A percentile compares a stretch with the other conserved stretches of the same genome.
Conservation (phyloP, 2,329 filamentous ascomycete genomes). For the Sordariomycetes sp. region DNA sequence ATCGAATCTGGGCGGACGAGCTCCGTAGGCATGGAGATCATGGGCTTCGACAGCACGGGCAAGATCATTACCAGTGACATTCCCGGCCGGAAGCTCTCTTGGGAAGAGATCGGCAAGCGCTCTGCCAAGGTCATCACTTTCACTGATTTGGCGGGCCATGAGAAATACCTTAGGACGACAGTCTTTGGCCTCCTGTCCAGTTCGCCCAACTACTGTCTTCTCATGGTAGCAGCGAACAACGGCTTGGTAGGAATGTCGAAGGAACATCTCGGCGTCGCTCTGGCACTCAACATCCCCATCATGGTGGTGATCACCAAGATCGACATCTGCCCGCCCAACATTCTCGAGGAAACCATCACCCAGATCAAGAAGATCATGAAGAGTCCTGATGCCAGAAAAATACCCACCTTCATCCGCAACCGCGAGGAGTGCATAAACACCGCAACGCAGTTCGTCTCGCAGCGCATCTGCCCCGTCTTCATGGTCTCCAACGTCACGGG, state of each 20-base stretch:
- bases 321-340: conserved; percentile 93
- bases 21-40: conserved; percentile 97
- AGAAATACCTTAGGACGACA: conserved; percentile 88
- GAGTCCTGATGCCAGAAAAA: conserved; percentile 86
- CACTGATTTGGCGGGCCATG: conserved; percentile 90
- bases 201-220: conserved; percentile 91
- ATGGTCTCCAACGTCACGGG: conserved; percentile 98
- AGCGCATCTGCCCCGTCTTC: conserved; percentile 93
- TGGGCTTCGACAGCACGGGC: conserved; percentile 87
- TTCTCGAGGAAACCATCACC: conserved; percentile 84
- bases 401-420: conserved; percentile 90
- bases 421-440: conserved; percentile 91
- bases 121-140: conserved; percentile 96
- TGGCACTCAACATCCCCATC: conserved; percentile 91
- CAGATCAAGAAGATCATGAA: conserved; percentile 91
- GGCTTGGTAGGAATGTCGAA: conserved; percentile 97
- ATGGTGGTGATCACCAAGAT: conserved; percentile 99
- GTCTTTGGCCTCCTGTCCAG: conserved; percentile 92
- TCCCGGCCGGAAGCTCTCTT: conserved; percentile 76
- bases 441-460: conserved; percentile 88
- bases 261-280: conserved; percentile 90
- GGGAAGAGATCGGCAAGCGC: conserved; percentile 94
- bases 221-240: conserved; percentile 98
- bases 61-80: conserved; percentile 74
- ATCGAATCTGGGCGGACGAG: conserved; percentile 92